These are phyloP conservation scores for Termitomyces heimii DNA, from an alignment of 768 basidiomycete species.

Conservation along the genomic window DNA sequence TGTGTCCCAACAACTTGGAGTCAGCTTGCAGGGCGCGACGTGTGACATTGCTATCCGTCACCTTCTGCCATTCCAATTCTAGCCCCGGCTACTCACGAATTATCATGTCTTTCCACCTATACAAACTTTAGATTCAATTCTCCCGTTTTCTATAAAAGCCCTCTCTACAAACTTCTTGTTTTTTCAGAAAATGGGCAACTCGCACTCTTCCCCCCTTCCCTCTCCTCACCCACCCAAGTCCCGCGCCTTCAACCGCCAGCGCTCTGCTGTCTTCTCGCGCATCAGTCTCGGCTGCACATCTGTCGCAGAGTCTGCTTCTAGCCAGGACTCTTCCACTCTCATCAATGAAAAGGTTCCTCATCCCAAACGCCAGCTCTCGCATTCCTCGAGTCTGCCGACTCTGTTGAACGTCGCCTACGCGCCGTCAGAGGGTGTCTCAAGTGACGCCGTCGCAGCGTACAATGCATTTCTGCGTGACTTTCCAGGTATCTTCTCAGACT, in stretches of 20 bases:
- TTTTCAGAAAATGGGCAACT: slow-evolving; percentile 25
- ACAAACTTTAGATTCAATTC: slow-evolving; percentile 7
- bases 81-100: slow-evolving; percentile 1
- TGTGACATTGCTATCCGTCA: slow-evolving; percentile 15
- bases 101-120: slow-evolving; percentile 10
- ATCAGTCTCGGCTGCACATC: slow-evolving; percentile 34
- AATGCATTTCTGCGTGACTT: slow-evolving; percentile 40
- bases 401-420: slow-evolving; percentile 20
- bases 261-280: slow-evolving; percentile 30
- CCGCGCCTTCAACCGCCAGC: slow-evolving; percentile 23
- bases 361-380: slow-evolving; percentile 19
- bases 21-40: slow-evolving; percentile 6
- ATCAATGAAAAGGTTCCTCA: slow-evolving; percentile 22
- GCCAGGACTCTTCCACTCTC: slow-evolving; percentile 32
- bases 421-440: slow-evolving; percentile 21
- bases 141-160: slow-evolving; percentile 11
- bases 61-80: slow-evolving; percentile 2
- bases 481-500: slow-evolving; percentile 22
- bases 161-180: background rate
- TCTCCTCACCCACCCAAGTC: slow-evolving; percentile 5
- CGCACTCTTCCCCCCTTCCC: slow-evolving; percentile 17
- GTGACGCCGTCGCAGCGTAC: slow-evolving; percentile 38
- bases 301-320: slow-evolving; percentile 26
- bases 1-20: background rate
- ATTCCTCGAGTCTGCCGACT: slow-evolving; percentile 11